These are phyloP conservation scores for Globisporangium echinulatum DNA, from an alignment of 352 stramenopile genomes.

Conservation along the genomic window DNA sequence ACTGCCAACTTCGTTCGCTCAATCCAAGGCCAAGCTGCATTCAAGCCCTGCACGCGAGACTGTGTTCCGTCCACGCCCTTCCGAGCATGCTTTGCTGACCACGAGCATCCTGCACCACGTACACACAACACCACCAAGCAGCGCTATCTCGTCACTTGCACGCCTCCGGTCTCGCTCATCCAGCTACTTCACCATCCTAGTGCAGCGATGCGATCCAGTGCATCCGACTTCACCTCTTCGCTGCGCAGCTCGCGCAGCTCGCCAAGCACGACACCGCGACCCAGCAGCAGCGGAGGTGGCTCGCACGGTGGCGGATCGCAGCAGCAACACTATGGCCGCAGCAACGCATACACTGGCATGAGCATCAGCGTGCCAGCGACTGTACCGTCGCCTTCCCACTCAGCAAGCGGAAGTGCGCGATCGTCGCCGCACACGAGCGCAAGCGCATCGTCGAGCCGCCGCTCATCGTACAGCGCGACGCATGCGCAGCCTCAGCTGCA, in stretches of 20 bases:
- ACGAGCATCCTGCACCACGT: neutral
- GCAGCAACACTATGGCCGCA: constrained; percentile 5
- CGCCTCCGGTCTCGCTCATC: no score
- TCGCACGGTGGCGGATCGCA: neutral
- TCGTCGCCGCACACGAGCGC: constrained; percentile 26
- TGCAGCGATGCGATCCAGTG: constrained; percentile 8
- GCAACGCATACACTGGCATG: constrained; percentile 23
- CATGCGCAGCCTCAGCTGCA: constrained; percentile 14
- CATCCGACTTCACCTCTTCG: constrained; percentile 27
- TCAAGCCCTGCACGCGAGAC: no score
- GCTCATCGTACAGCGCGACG: constrained; percentile 16
- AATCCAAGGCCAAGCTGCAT: no score
- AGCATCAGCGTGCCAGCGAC: constrained; percentile 36
- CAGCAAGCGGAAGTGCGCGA: constrained; percentile 17
- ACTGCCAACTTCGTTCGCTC: no score
- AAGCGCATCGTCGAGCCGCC: constrained; percentile 16
- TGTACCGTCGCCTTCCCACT: constrained; percentile 27
- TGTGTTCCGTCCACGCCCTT: no score
- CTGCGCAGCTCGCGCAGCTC: constrained; percentile 21
- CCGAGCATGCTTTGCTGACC: no score
- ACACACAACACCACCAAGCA: neutral
- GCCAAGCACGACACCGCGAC: constrained; percentile 15
- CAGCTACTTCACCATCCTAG: no score
- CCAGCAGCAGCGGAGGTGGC: neutral
- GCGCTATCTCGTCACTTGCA: neutral